Evolutionary conservation across 2,329 filamentous ascomycete species (phyloP), one percentile per base, ranked within the genome.

Genomic region (Colletotrichum sp.): DNA sequence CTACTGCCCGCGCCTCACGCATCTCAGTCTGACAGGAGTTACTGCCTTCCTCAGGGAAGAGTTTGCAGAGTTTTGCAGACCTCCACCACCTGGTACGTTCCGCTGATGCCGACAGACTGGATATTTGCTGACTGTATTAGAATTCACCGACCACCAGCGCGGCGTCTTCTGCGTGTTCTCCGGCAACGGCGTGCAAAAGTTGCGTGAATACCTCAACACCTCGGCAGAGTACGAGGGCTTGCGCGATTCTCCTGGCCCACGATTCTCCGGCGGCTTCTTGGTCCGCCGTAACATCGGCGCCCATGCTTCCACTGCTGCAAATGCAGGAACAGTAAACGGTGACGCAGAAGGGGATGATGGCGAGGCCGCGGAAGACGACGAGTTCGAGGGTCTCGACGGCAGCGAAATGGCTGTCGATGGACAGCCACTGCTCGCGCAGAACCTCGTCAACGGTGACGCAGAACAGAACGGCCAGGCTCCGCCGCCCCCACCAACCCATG

Each of bases 111-210:
- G 8, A 61, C 28, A 10, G 27, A 5, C 67, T 25, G 55, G 72
- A 52, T 9, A 4, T 52, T 52, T 52, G 66, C 82, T 86, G 70
- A 86, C 13, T 8, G 8, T 10, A n/a, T 18, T 71, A 93, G 97
- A 98, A 84, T 99, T 99, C 83, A 98, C 96, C 22, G 94, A 96
- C 62, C 96, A 98, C 82, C 97, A 99, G 84, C 93, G 97, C 77
- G 94, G 96, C 68, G 95, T 98, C 9, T 99, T 99, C 83, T 99
- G 97, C 82, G 97, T 99, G 70, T 99, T 99, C 84, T 98, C 96
- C 3, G 96, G 97, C 8, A 90, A 91, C 30, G 96, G 96, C 71
- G 96, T 99, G 3, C 88, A 88, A 56, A 91, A 91, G 55, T 91
- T 99, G 30, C 93, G 96, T 56, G 90, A 93, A 32, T 94, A 96